A percentile compares a stretch with the other conserved stretches of the same genome.
phyloP scores from a whole-genome alignment of 2,329 filamentous ascomycete genomes.

The Claviceps sorghi region DNA sequence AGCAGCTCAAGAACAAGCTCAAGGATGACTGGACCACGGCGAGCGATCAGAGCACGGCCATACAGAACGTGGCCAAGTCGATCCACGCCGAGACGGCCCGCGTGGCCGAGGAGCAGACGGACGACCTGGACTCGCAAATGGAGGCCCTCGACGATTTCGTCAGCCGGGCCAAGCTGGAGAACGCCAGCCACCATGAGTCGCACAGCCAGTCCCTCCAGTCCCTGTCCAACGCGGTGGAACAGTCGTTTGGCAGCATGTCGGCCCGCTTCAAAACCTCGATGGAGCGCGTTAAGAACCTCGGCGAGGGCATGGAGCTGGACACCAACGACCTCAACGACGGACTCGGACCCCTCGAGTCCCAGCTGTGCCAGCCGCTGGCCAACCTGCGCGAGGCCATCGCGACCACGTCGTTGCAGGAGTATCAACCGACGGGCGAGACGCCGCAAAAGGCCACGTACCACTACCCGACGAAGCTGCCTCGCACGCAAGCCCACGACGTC shows the following conservation, averaged over 20 bases:
- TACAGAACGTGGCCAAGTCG: constrained; percentile 69
- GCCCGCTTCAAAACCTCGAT: constrained; percentile 56
- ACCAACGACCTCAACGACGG: constrained; percentile 42
- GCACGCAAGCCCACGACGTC: constrained; percentile 41
- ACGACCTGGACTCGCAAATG: constrained; percentile 79
- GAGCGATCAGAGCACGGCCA: constrained; percentile 65
- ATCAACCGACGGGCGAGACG: constrained; percentile 71
- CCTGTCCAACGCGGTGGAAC: constrained; percentile 53
- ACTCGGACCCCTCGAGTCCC: constrained; percentile 43
- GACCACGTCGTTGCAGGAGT: constrained; percentile 56
- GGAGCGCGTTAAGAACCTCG: constrained; percentile 53
- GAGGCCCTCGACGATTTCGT: constrained; percentile 83
- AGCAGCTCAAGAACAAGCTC: constrained; percentile 65
- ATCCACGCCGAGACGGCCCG: constrained; percentile 83
- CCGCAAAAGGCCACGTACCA: constrained; percentile 68
- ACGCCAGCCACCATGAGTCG: constrained; percentile 58
- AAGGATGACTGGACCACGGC: constrained; percentile 76
- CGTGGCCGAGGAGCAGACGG: constrained; percentile 79
- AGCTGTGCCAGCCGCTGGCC: constrained; percentile 53
- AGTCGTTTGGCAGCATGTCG: constrained; percentile 58
- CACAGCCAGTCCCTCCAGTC: constrained; percentile 52
- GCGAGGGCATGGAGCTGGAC: constrained; percentile 49
- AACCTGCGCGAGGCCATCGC: constrained; percentile 57
- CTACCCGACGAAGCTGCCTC: constrained; percentile 67
- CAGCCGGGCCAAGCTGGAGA: constrained; percentile 63